Evolutionary conservation across 352 stramenopile species (phyloP), one percentile per base, ranked within the genome.

Genomic region (Nothophytophthora sp.): DNA sequence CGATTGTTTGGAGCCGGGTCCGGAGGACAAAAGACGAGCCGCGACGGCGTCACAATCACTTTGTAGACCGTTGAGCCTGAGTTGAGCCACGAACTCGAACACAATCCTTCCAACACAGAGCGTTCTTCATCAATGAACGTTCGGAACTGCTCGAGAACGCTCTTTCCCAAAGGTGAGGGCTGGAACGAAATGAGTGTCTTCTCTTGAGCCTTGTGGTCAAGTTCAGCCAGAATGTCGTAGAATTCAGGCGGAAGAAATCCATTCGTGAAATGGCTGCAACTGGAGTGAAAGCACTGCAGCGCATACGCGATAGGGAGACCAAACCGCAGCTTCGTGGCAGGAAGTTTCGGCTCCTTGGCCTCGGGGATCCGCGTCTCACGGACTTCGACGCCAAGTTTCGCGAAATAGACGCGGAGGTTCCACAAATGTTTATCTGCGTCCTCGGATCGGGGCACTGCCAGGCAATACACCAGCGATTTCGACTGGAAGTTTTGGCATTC

Each of bases 11-110:
- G 71, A 1, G 80, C 74, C 34, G 66, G 32, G 27, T 77, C 61
- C 0, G 82, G 77, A 20, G 64, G 61, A 28, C 73, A 74, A 61
- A 81, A 90, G 3, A 90, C 56, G 51, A 90, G 62, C n/a, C 77
- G 63, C 12, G 79, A 81, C 16, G 82, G 79, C 2, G 77, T 90
- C 18, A 90, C 73, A 19, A 88, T 67, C 2, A 76, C 69, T 54
- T 90, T 89, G 27, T 80, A 76, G 20, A 92, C 70, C 9, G 77
- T 44, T 0, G 45, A 5, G 19, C 32, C 22, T 51, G 56, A 42
- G 30, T 25, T 25, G 28, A 78, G 52, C 2, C 40, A 47, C 3
- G 49, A 37, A 30, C 54, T 76, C 6, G 47, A 25, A 4, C 53
- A 63, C 16, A 72, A 33, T 10, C 29, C 28, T 27, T 75, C 27